Base-by-base conservation (phyloP, 2,329 filamentous ascomycete species). In the Acrodontium crateriforme region DNA sequence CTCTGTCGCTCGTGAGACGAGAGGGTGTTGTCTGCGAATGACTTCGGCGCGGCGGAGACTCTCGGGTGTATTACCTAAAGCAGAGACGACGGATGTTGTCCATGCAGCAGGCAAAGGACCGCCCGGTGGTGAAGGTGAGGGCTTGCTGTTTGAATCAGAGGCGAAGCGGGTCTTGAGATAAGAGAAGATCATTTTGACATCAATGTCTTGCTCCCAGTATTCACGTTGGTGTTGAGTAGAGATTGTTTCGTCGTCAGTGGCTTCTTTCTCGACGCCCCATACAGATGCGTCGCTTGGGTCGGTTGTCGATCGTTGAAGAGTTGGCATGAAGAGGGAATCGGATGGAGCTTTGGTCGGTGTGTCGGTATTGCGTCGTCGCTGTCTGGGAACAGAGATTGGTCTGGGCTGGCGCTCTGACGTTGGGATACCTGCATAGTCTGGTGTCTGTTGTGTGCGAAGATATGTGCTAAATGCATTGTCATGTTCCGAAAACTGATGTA, bases 181-280 rank as follows among this genome's bases (percentile, higher is more conserved):
- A 26, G 76, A 74, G 60, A 95, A 95, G 18, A 95, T 80, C 52
- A 93, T 78, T 49, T 79, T 80, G 39, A 94, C 71, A 46, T 95
- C 85, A 4, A 95, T 67, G 29, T 93, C 81, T 35, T 78, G 75
- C 55, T 95, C 85, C 89, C 89, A 98, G 48, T 93, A 89, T 18
- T 89, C 80, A 13, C 61, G 61, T 33, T 74, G 69, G 25, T 56
- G 52, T 46, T 39, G 48, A 32, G 40, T 23, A 31, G 32, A 23
- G 31, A 39, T 17, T 29, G 39, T 32, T 27, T 47, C 38, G 9
- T 39, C 39, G 6, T 42, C 34, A 9, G 58, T 50, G 9, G 65
- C 59, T 25, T 71, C 66, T 40, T 78, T 74, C 46, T 77, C 71
- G 25, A 78, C 74, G 13, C 71, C 72, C 71, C 72, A 77, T 13